Evolutionary conservation across 306 rosid genomes (phyloP).

Genomic region (Acacia melanoxylon): DNA sequence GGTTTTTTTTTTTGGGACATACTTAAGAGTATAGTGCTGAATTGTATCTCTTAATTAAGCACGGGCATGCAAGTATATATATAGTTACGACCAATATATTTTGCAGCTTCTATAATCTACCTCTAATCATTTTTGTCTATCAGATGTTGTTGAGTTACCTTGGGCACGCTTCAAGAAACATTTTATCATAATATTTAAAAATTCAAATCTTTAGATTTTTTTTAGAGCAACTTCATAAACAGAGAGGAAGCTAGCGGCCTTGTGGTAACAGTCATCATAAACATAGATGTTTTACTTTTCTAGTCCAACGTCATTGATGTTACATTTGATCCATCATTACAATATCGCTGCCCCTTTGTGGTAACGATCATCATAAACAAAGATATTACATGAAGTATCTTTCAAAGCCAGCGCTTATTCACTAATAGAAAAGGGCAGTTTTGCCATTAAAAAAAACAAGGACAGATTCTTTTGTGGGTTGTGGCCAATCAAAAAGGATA

Average conservation of each 20-base stretch:
- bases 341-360: neutral
- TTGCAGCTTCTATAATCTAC: neutral
- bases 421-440: neutral
- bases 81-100: neutral
- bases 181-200: no score
- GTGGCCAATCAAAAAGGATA: neutral
- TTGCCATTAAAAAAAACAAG: neutral
- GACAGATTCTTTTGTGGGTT: neutral
- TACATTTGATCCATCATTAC: neutral
- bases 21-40: neutral
- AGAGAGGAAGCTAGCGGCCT: no score
- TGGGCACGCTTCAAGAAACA: neutral
- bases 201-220: no score
- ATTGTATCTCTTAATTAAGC: neutral
- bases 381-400: neutral
- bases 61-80: neutral
- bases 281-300: neutral
- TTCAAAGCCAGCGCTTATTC: neutral
- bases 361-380: neutral
- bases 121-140: neutral
- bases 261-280: no score
- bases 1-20: neutral
- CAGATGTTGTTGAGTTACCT: neutral
- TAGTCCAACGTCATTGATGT: neutral
- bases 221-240: no score